Base-by-base conservation (phyloP, 176 grass and related monocot genomes). In the Rhipidocladum racemiflorum region DNA sequence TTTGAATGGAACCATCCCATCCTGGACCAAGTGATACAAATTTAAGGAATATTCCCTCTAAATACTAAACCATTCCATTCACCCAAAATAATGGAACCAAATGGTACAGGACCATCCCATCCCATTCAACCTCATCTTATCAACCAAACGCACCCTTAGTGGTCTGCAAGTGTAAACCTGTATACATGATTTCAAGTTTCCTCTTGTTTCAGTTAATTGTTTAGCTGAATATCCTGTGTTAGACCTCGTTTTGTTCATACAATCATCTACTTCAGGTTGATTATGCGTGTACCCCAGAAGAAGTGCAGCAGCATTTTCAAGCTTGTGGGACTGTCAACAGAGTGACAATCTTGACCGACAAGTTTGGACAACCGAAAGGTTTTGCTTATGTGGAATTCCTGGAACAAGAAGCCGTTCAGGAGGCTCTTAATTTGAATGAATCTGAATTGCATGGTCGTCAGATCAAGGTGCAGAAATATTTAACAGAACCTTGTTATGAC, bases 351-450 rank as follows among this genome's bases (percentile, higher is more conserved):
- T 86, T 92, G 76, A 89, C 87, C 12, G 90, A 92, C 75, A 89
- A 92, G 70, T 92, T 86, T 77, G 87, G 90, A 50, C 87, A 87
- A 30, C 87, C 80, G 18, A 92, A 89, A 80, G 90, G 90, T 40
- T 92, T 92, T 77, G 90, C 90, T 67, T 87, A 89, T 4, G 87
- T 92, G 40, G 83, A 92, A 87, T 92, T 92, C 81, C 87, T 92
- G 25, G 90, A 92, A 81, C 68, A 71, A 70, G 87, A 89, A 79
- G 87, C 70, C 0, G 84, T 89, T 43, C 86, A 84, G 50, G 90
- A 89, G 64, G 90, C 90, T 53, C 68, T 92, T 64, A 85, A 89
- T 63, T 65, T 89, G 56, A 92, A 92, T 72, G 90, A 92, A 77
- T 92, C 87, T 81, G 84, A 89, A 43, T 67, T 92, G 59, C 90